phyloP scores from a whole-genome alignment of 1,139 yeast genomes.

The Suhomyces bokatorum region DNA sequence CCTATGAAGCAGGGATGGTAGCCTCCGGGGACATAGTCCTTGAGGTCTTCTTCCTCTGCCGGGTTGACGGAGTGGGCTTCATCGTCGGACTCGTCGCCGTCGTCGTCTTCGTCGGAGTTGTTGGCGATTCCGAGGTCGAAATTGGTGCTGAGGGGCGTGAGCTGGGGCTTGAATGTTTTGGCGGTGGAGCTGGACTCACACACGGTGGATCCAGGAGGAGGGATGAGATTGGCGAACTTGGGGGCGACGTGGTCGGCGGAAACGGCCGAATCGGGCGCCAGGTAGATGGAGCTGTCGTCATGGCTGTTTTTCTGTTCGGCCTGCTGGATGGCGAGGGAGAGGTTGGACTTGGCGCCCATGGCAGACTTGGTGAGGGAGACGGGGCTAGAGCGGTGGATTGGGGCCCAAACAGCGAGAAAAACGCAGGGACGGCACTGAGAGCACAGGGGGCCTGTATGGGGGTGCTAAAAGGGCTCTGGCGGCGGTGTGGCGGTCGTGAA shows the following conservation, averaged over 20 bases:
- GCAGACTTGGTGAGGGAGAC: not conserved
- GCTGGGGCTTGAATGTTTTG: constrained; percentile 37
- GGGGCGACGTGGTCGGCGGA: constrained; percentile 3
- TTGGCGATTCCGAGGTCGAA: constrained; percentile 20
- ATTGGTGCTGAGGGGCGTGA: constrained; percentile 39
- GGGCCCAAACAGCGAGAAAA: not conserved
- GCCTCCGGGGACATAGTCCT: constrained; percentile 43
- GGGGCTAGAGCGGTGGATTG: too few species aligned
- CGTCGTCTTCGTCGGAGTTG: constrained; percentile 22
- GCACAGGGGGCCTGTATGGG: not conserved
- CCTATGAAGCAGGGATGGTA: constrained; percentile 46
- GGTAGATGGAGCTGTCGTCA: constrained; percentile 2
- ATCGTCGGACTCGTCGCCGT: constrained; percentile 31
- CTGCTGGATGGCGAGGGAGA: constrained; percentile 48
- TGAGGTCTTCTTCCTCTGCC: constrained; percentile 39
- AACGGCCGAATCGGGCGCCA: not conserved
- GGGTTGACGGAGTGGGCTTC: constrained; percentile 39
- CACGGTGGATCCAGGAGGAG: constrained; percentile 17
- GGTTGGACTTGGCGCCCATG: constrained; percentile 34
- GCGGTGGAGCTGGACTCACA: constrained; percentile 25
- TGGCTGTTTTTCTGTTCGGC: constrained; percentile 29
- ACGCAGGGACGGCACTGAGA: not conserved
- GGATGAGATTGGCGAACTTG: constrained; percentile 17
- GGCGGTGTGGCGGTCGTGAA: not conserved
- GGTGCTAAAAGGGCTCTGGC: not conserved